Evolutionary conservation across 805 yeast genomes (phyloP).

Genomic region (Wickerhamomyces strasburgensis): DNA sequence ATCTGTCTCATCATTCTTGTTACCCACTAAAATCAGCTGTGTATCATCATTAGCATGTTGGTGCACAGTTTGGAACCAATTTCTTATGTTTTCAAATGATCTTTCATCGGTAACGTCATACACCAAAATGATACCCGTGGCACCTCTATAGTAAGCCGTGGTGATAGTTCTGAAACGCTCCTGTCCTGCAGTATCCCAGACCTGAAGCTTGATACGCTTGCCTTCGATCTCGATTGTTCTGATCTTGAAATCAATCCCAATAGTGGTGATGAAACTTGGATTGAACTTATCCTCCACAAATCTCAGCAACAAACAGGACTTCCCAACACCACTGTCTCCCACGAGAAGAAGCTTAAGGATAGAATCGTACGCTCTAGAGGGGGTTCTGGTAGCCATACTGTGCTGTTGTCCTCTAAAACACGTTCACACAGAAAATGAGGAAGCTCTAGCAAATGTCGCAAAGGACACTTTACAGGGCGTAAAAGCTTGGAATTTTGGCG

Average conservation of each 20-base stretch:
- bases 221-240: conserved; percentile 94
- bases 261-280: conserved; percentile 94
- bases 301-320: conserved; percentile 83
- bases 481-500: too few species aligned
- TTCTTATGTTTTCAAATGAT: conserved; percentile 86
- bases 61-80: conserved; percentile 93
- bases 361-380: conserved; percentile 76
- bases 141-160: conserved; percentile 88
- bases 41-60: conserved; percentile 97
- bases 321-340: conserved; percentile 91
- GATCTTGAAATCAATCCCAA: conserved; percentile 97
- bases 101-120: conserved; percentile 86
- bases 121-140: conserved; percentile 80
- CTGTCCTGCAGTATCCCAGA: conserved; percentile 98
- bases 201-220: conserved; percentile 87
- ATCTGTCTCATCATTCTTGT: conserved; percentile 88
- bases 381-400: conserved; percentile 48
- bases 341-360: conserved; percentile 88
- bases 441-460: too few species aligned
- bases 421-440: too few species aligned
- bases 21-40: conserved; percentile 89
- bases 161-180: conserved; percentile 93
- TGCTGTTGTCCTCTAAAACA: too few species aligned
- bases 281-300: conserved; percentile 96
- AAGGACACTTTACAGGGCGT: too few species aligned